Evolutionary conservation across 371 early-diverging fungal genomes (phyloP).

Genomic region (Mortierella sp.): DNA sequence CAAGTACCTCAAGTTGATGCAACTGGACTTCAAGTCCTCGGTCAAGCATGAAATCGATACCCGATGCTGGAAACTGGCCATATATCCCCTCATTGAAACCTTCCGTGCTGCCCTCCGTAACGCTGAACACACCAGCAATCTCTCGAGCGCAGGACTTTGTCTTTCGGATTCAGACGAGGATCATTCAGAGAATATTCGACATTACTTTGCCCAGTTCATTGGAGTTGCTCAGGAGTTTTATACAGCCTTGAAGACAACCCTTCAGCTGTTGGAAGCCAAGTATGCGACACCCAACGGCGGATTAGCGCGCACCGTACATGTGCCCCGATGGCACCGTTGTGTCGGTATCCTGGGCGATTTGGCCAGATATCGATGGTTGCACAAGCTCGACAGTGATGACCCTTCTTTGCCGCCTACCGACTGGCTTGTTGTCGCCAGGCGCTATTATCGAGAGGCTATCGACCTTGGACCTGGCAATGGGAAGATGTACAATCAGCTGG

Average conservation of each 20-base stretch:
- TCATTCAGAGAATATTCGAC: constrained; percentile 32
- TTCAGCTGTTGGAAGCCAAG: constrained; percentile 56
- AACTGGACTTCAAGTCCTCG: constrained; percentile 67
- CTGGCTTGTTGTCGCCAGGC: constrained; percentile 66
- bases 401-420: constrained; percentile 19
- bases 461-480: constrained; percentile 75
- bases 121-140: constrained; percentile 27
- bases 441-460: constrained; percentile 67
- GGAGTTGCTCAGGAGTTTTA: constrained; percentile 62
- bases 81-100: constrained; percentile 73
- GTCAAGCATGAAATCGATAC: constrained; percentile 73
- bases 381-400: constrained; percentile 47
- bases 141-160: constrained; percentile 24
- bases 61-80: constrained; percentile 76
- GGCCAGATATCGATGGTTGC: constrained; percentile 74
- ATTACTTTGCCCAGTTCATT: constrained; percentile 43
- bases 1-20: constrained; percentile 66
- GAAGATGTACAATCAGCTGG: constrained; percentile 62
- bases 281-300: constrained; percentile 28
- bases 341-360: constrained; percentile 70
- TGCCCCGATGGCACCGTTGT: constrained; percentile 68
- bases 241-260: constrained; percentile 53
- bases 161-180: constrained; percentile 55
- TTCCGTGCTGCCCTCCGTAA: constrained; percentile 66
- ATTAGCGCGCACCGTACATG: constrained; percentile 5